Evolutionary conservation across 1,139 yeast genomes (phyloP).

Genomic region (Geotrichum citri-aurantii): DNA sequence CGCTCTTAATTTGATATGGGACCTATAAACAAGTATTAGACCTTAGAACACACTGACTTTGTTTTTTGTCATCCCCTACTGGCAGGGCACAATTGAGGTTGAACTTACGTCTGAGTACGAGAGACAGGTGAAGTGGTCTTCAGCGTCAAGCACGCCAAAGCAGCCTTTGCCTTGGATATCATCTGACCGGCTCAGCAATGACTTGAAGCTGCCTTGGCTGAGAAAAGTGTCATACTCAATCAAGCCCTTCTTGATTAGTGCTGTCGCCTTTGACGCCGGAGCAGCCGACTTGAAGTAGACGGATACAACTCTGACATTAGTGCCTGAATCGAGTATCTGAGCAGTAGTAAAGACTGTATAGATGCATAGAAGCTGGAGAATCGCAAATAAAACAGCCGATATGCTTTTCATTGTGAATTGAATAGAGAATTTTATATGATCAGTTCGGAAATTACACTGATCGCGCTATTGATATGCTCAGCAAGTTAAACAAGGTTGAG

Average conservation of each 20-base stretch:
- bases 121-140: constrained; percentile 24
- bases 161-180: constrained; percentile 21
- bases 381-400: background rate
- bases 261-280: background rate
- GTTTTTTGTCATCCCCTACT: too few species aligned
- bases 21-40: background rate
- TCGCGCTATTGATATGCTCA: background rate
- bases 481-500: background rate
- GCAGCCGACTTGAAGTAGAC: constrained; percentile 4
- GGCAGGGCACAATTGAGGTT: background rate
- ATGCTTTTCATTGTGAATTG: background rate
- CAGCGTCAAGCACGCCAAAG: constrained; percentile 23
- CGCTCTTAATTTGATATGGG: constrained; percentile 7
- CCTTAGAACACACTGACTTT: background rate
- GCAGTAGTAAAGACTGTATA: background rate
- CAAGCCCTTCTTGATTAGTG: constrained; percentile 6
- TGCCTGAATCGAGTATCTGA: background rate
- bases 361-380: background rate
- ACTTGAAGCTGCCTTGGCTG: constrained; percentile 7
- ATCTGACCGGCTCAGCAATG: background rate
- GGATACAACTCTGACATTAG: constrained; percentile 1
- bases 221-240: constrained; percentile 10
- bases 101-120: constrained; percentile 18
- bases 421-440: background rate
- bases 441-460: background rate